Conservation (phyloP, 768 basidiomycete species). For the Boletales sp. region DNA sequence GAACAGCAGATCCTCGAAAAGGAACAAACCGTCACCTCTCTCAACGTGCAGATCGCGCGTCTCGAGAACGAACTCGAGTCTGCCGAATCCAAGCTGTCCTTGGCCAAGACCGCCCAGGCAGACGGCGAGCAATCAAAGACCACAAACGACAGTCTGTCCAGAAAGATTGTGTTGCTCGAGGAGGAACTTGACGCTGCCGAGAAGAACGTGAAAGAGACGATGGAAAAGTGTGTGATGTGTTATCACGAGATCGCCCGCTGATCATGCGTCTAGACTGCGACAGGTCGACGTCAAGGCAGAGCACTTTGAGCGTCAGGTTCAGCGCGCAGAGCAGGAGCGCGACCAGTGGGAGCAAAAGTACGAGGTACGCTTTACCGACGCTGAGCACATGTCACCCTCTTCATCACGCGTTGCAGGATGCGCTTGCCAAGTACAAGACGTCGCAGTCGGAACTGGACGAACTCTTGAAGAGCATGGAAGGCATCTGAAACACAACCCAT, state of each 20-base stretch:
- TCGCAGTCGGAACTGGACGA: slow-evolving; percentile 84
- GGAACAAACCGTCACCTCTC: slow-evolving; percentile 84
- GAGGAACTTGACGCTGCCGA: slow-evolving; percentile 95
- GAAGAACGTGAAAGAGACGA: slow-evolving; percentile 94
- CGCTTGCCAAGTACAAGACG: slow-evolving; percentile 60
- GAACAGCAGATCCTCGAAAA: slow-evolving; percentile 73
- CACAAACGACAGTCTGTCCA: slow-evolving; percentile 64
- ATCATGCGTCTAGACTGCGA: slow-evolving; percentile 59
- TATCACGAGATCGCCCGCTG: slow-evolving; percentile 16
- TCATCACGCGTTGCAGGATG: slow-evolving; percentile 47
- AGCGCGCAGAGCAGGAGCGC: slow-evolving; percentile 84
- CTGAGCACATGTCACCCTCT: too few relatives aligned
- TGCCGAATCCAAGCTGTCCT: slow-evolving; percentile 59
- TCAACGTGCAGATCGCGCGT: slow-evolving; percentile 63
- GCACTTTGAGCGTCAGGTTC: slow-evolving; percentile 92
- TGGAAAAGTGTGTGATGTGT: slow-evolving; percentile 76
- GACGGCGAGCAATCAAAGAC: slow-evolving; percentile 71
- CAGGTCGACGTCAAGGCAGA: slow-evolving; percentile 99
- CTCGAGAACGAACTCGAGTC: slow-evolving; percentile 70
- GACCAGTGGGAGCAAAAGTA: slow-evolving; percentile 93
- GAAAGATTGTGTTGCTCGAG: slow-evolving; percentile 91
- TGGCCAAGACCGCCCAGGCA: slow-evolving; percentile 59
- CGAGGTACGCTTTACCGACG: slow-evolving; percentile 55
- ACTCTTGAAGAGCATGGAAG: slow-evolving; percentile 72
- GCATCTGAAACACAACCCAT: slow-evolving; percentile 40